phyloP scores from a whole-genome alignment of 2,329 filamentous ascomycete genomes.

The Monilinia laxa region DNA sequence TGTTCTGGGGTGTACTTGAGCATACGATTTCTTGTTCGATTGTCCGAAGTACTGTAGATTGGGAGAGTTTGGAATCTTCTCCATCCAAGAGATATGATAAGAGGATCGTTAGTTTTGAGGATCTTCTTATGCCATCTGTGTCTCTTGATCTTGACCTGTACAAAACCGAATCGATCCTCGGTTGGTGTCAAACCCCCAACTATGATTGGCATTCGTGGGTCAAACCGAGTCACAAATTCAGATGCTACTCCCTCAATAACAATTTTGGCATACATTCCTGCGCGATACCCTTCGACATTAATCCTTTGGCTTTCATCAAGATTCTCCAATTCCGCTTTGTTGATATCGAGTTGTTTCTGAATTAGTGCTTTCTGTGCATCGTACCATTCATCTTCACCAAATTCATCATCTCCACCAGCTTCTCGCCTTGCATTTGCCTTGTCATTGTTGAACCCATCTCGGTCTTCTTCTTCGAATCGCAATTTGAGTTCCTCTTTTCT shows the following conservation, averaged over 20 bases:
- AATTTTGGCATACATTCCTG: slow-evolving; percentile 90
- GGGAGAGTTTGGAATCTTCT: slow-evolving; percentile 89
- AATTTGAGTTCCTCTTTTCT: slow-evolving; percentile 93
- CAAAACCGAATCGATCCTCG: slow-evolving; percentile 92
- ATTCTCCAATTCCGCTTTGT: slow-evolving; percentile 85
- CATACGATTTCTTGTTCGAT: slow-evolving; percentile 91
- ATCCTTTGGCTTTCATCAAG: slow-evolving; percentile 82
- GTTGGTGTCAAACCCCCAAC: slow-evolving; percentile 90
- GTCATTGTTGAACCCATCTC: slow-evolving; percentile 92
- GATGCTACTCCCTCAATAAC: slow-evolving; percentile 85
- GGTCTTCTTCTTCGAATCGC: slow-evolving; percentile 94
- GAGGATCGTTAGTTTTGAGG: slow-evolving; percentile 93
- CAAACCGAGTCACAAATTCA: slow-evolving; percentile 84
- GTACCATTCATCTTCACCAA: slow-evolving; percentile 98
- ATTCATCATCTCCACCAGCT: slow-evolving; percentile 67
- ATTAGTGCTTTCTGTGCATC: slow-evolving; percentile 92
- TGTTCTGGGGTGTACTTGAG: slow-evolving; percentile 99
- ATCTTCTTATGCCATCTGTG: slow-evolving; percentile 99
- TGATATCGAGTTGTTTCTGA: slow-evolving; percentile 95
- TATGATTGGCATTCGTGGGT: slow-evolving; percentile 77
- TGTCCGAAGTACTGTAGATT: slow-evolving; percentile 93
- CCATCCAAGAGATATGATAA: slow-evolving; percentile 97
- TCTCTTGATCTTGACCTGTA: slow-evolving; percentile 94
- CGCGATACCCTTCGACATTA: slow-evolving; percentile 84
- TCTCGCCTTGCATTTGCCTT: slow-evolving; percentile 75